These are phyloP conservation scores for Urochloa ruziziensis DNA, from an alignment of 176 grass and related monocot genomes.

Conservation along the genomic window DNA sequence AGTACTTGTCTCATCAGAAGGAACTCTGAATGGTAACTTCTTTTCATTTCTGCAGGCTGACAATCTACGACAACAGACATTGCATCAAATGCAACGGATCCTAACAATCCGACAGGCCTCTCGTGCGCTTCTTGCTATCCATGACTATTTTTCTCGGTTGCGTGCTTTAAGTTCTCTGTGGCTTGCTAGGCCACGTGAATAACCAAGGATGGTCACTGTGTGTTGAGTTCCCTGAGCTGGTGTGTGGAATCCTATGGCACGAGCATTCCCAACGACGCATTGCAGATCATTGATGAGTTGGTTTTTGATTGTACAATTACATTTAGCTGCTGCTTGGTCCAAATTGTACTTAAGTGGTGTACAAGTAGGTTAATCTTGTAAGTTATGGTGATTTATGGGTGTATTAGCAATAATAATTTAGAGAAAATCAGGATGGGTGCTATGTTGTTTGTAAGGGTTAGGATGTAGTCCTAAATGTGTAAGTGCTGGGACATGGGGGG, in stretches of 20 bases:
- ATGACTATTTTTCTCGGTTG: conserved; percentile 66
- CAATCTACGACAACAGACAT: conserved; percentile 62
- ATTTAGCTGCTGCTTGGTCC: conserved; percentile 9
- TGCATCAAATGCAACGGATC: conserved; percentile 70
- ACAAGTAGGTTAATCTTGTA: conserved; percentile 42
- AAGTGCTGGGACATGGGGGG: neutral
- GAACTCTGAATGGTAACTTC: neutral
- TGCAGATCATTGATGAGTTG: conserved; percentile 1
- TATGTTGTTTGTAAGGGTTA: conserved; percentile 17
- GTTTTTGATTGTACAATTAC: conserved; percentile 23
- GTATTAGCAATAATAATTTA: conserved; percentile 35
- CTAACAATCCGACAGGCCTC: conserved; percentile 58
- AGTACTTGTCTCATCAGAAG: too few relatives aligned
- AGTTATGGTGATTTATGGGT: conserved; percentile 35
- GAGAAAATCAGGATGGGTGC: neutral
- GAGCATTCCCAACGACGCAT: neutral
- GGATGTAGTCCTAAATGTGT: neutral
- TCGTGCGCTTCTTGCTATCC: conserved; percentile 51
- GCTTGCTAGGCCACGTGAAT: conserved; percentile 66
- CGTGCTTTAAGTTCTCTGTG: conserved; percentile 67
- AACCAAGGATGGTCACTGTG: neutral
- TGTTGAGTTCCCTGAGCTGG: conserved; percentile 1
- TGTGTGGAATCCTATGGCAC: neutral
- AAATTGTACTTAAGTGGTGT: conserved; percentile 39
- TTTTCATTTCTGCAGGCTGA: conserved; percentile 43